Conservation (phyloP, 768 basidiomycete genomes). For the Lactarius indigo region DNA sequence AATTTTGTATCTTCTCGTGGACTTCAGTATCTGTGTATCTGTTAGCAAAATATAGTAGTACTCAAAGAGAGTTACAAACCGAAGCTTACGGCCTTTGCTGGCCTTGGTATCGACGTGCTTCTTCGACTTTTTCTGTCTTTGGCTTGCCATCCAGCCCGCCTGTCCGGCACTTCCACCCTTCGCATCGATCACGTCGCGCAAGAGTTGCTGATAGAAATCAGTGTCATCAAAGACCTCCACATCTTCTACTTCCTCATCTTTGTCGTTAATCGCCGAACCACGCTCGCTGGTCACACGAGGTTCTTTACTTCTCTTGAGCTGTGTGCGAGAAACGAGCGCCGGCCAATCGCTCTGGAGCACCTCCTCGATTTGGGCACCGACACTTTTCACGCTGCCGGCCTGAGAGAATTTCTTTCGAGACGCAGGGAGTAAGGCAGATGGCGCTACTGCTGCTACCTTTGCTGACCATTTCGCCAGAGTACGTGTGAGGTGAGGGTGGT, state of each 20-base stretch:
- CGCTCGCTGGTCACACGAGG: conserved; percentile 35
- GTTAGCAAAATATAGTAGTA: background rate
- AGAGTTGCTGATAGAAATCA: conserved; percentile 89
- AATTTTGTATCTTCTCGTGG: conserved; percentile 95
- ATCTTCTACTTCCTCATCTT: conserved; percentile 35
- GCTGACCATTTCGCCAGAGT: conserved; percentile 93
- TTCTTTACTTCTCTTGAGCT: conserved; percentile 49
- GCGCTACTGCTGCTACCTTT: conserved; percentile 91
- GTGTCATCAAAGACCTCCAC: conserved; percentile 76
- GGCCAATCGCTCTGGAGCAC: conserved; percentile 49
- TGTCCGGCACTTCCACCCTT: conserved; percentile 39
- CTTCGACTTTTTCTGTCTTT: conserved; percentile 68
- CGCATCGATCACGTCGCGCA: conserved; percentile 88
- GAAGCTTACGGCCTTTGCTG: conserved; percentile 90
- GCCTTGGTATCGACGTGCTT: conserved; percentile 86
- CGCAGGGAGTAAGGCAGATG: conserved; percentile 66
- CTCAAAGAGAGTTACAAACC: conserved; percentile 42
- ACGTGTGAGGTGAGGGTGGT: conserved; percentile 70
- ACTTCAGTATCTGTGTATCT: conserved; percentile 68
- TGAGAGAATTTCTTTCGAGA: conserved; percentile 65
- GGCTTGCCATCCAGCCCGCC: conserved; percentile 58
- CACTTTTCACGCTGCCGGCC: conserved; percentile 45
- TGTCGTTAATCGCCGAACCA: conserved; percentile 32
- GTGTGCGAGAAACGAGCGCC: conserved; percentile 63
- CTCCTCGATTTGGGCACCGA: conserved; percentile 76